phyloP scores from a whole-genome alignment of 495 filamentous ascomycete genomes.

The Pseudomonodictys pantanalensis region DNA sequence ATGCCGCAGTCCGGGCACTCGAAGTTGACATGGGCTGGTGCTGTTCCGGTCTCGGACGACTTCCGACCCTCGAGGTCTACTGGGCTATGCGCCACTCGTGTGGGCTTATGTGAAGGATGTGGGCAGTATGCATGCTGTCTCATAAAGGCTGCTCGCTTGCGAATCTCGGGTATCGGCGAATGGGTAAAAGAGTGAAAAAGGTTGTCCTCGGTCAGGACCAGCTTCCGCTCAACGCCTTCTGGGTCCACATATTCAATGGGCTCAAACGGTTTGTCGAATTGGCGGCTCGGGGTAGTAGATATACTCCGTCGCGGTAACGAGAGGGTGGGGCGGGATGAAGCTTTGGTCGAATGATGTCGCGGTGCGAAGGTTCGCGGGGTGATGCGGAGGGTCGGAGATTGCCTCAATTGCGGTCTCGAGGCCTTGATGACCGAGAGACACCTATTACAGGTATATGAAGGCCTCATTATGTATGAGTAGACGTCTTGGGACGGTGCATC shows the following conservation, averaged over 20 bases:
- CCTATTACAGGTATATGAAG: conserved; percentile 27
- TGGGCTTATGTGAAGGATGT: conserved; percentile 76
- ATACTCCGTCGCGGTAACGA: conserved; percentile 15
- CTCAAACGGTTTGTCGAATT: conserved; percentile 14
- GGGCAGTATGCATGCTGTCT: conserved; percentile 88
- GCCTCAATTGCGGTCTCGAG: conserved; percentile 11
- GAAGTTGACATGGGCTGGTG: conserved; percentile 78
- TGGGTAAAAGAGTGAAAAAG: conserved; percentile 89
- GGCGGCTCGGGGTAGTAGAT: conserved; percentile 18
- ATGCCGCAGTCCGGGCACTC: conserved; percentile 97
- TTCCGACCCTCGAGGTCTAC: conserved; percentile 61
- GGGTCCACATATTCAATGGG: conserved; percentile 23
- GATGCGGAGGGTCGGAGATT: background rate
- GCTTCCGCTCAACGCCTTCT: conserved; percentile 16
- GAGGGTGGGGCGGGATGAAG: conserved; percentile 1
- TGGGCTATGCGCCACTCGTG: conserved; percentile 56
- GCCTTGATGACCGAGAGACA: conserved; percentile 12
- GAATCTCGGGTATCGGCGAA: conserved; percentile 81
- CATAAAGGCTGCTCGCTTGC: conserved; percentile 80
- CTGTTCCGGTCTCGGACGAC: conserved; percentile 47
- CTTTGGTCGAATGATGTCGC: conserved; percentile 19
- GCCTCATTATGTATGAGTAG: conserved; percentile 23
- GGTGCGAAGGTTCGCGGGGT: background rate
- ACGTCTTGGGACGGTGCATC: too few species aligned
- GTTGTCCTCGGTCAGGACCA: conserved; percentile 69